Evolutionary conservation across 306 rosid genomes (phyloP).

Genomic region (Ceratonia siliqua): DNA sequence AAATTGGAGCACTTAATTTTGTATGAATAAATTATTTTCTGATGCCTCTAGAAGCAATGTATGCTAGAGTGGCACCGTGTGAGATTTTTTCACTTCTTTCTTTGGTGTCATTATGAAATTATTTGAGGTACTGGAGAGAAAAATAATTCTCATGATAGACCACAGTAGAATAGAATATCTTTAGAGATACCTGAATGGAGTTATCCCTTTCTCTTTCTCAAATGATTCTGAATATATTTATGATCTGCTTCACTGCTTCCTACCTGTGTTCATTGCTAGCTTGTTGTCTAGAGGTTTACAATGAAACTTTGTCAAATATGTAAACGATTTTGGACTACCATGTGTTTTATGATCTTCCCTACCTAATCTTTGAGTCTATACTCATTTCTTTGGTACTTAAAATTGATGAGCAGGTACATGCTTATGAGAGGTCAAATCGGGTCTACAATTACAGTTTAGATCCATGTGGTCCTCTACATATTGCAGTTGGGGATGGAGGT

Average conservation of each 20-base stretch:
- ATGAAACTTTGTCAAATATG: background rate
- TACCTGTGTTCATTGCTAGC: conserved; percentile 13
- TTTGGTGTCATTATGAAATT: too few relatives aligned
- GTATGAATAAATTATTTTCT: too few relatives aligned
- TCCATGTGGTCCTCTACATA: conserved; percentile 78
- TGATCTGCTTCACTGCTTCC: conserved; percentile 27
- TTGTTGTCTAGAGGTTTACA: conserved; percentile 10
- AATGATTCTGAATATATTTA: background rate
- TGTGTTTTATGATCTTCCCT: background rate
- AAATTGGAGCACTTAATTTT: conserved; percentile 2
- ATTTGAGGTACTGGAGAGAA: too few relatives aligned
- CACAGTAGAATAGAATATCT: too few relatives aligned
- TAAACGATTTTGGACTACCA: background rate
- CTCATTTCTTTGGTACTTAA: conserved; percentile 1
- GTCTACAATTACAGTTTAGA: conserved; percentile 71
- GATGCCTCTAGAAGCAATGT: too few relatives aligned
- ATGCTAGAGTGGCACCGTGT: too few relatives aligned
- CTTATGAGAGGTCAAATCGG: conserved; percentile 87
- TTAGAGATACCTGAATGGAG: too few relatives aligned
- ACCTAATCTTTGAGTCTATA: conserved; percentile 4
- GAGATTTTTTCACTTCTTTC: too few relatives aligned
- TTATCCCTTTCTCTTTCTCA: background rate
- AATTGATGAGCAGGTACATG: conserved; percentile 71
- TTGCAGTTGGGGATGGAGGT: conserved; percentile 84
- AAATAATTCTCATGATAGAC: too few relatives aligned